Conservation (phyloP, 345 rosid species). For the Euphorbia tirucalli region DNA sequence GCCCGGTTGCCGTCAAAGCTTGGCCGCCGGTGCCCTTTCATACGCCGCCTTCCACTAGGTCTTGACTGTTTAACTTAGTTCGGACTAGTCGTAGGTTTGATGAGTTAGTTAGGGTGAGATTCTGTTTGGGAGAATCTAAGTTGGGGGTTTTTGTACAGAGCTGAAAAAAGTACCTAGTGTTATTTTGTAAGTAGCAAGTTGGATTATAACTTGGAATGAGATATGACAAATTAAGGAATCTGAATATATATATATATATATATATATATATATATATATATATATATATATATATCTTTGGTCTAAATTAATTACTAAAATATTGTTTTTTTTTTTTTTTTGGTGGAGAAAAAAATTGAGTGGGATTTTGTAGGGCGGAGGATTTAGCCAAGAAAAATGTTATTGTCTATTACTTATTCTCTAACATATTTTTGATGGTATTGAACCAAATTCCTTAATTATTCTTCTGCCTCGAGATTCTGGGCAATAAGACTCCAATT, state of each 20-base stretch:
- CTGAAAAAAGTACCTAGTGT: neutral
- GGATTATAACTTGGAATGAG: neutral
- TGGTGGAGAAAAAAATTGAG: constrained; percentile 1
- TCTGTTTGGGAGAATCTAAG: neutral
- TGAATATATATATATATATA: too few relatives aligned
- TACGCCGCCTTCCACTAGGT: constrained; percentile 31
- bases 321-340: neutral
- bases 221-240: neutral
- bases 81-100: neutral
- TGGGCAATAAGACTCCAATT: too few relatives aligned
- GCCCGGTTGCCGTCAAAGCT: constrained; percentile 36
- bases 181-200: neutral
- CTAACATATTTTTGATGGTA: too few relatives aligned
- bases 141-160: neutral
- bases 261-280: too few relatives aligned
- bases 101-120: constrained; percentile 10
- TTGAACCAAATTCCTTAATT: too few relatives aligned
- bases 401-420: too few relatives aligned
- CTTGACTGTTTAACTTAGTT: constrained; percentile 4
- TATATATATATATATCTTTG: too few relatives aligned
- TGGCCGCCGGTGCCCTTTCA: constrained; percentile 51
- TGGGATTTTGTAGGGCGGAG: neutral
- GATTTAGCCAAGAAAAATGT: too few relatives aligned
- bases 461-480: too few relatives aligned
- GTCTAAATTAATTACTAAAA: neutral